A percentile compares a stretch with the other conserved stretches of the same genome.
Conservation (phyloP, 1,284 basidiomycete species). For the Ceratobasidium sp. region DNA sequence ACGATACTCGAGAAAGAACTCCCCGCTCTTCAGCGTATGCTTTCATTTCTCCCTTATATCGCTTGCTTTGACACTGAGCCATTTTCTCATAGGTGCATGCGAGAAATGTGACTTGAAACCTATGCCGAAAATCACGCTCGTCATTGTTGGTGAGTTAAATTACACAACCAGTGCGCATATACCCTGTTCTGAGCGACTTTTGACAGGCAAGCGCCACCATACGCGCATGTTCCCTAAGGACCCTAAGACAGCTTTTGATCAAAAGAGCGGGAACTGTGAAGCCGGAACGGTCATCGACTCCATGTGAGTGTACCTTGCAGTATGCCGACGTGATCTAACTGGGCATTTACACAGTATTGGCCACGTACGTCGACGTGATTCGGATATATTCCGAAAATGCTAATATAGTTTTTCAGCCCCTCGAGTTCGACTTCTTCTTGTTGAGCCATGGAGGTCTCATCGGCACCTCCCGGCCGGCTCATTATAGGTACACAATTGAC, state of each 20-base stretch:
- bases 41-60: not conserved
- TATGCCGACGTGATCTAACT: not conserved
- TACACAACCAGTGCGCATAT: not conserved
- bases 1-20: conserved; percentile 44
- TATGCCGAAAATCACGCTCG: conserved; percentile 43
- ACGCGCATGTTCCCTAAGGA: conserved; percentile 76
- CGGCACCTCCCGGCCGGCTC: conserved; percentile 42
- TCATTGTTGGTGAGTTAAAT: conserved; percentile 51
- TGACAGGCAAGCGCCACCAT: conserved; percentile 63
- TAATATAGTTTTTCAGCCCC: conserved; percentile 55
- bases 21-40: conserved; percentile 36
- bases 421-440: conserved; percentile 83
- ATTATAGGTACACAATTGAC: conserved; percentile 18
- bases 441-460: conserved; percentile 71
- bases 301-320: conserved; percentile 5
- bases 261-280: conserved; percentile 72
- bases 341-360: conserved; percentile 10
- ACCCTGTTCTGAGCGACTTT: not conserved
- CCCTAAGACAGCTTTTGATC: conserved; percentile 60
- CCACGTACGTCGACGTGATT: conserved; percentile 1
- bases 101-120: conserved; percentile 33
- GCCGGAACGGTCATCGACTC: conserved; percentile 80
- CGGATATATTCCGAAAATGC: not conserved
- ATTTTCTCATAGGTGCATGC: conserved; percentile 37
- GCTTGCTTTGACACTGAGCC: not conserved